phyloP scores from a whole-genome alignment of 768 basidiomycete genomes.

The Naematelia encephala region DNA sequence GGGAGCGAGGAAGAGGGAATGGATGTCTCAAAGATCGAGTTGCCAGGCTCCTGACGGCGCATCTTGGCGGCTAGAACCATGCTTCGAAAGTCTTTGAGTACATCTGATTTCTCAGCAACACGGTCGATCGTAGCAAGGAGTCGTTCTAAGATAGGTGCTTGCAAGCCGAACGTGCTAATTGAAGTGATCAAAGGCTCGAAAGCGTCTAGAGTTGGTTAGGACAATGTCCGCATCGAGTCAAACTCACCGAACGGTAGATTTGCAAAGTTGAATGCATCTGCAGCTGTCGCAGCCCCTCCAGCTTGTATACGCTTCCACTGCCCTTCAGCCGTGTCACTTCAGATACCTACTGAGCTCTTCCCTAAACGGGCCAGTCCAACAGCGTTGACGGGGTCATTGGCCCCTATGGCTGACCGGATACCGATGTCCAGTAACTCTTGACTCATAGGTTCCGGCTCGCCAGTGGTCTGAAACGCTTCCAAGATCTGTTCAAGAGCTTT shows the following conservation, averaged over 20 bases:
- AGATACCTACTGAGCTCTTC: background rate
- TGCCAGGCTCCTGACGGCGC: background rate
- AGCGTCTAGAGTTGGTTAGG: background rate
- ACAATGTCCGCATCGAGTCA: background rate
- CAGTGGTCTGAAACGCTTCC: slow-evolving; percentile 9
- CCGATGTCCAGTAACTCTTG: slow-evolving; percentile 34
- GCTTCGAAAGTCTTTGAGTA: background rate
- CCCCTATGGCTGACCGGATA: slow-evolving; percentile 17
- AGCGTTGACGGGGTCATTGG: slow-evolving; percentile 13
- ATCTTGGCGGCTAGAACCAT: background rate
- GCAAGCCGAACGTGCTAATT: background rate
- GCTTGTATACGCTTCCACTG: background rate
- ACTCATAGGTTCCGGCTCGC: slow-evolving; percentile 17
- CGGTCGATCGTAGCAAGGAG: background rate
- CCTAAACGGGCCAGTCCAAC: slow-evolving; percentile 16
- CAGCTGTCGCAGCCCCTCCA: slow-evolving; percentile 1
- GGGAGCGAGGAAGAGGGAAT: background rate
- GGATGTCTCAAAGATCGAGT: background rate
- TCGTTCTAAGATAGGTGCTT: background rate
- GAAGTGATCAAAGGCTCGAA: background rate
- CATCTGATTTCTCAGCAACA: background rate
- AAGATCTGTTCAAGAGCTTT: slow-evolving; percentile 22
- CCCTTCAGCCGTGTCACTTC: background rate
- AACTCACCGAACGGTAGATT: background rate
- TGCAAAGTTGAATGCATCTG: slow-evolving; percentile 1